Percentiles rank a stretch among this genome's conserved stretches.
These are phyloP conservation scores for Paecilomyces formosus DNA, from an alignment of 2,329 filamentous ascomycete species.

Conservation along the genomic window DNA sequence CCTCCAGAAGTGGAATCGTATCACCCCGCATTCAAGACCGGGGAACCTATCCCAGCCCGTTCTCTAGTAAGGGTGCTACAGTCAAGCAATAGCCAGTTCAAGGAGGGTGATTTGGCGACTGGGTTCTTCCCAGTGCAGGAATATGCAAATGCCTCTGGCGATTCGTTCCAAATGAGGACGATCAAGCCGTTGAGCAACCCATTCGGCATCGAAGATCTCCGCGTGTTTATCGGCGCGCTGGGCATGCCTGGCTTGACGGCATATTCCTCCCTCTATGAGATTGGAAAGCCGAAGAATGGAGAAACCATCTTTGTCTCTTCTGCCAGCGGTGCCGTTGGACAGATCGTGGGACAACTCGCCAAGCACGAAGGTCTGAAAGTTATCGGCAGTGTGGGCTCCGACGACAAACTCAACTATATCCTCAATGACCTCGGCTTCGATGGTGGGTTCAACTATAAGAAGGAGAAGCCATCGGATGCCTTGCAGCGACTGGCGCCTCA, in stretches of 20 bases:
- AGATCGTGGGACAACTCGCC: slow-evolving; percentile 68
- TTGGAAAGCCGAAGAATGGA: slow-evolving; percentile 60
- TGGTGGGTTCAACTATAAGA: background rate
- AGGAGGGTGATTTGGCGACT: background rate
- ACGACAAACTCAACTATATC: slow-evolving; percentile 69
- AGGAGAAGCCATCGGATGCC: slow-evolving; percentile 49
- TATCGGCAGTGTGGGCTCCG: slow-evolving; percentile 66
- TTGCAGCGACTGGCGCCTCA: slow-evolving; percentile 60
- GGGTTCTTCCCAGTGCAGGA: background rate
- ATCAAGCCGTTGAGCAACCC: background rate
- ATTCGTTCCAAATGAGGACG: background rate
- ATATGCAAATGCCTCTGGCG: background rate
- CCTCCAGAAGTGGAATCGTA: slow-evolving; percentile 56
- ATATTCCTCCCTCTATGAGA: slow-evolving; percentile 60
- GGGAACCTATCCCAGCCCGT: background rate
- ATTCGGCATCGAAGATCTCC: background rate
- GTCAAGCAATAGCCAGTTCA: background rate
- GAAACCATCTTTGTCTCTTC: slow-evolving; percentile 70
- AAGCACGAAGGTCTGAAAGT: slow-evolving; percentile 67
- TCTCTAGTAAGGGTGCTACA: background rate
- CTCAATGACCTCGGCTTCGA: slow-evolving; percentile 44
- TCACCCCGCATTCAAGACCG: slow-evolving; percentile 46
- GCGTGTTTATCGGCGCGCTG: slow-evolving; percentile 50
- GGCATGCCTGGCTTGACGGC: slow-evolving; percentile 67
- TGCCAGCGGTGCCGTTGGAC: slow-evolving; percentile 67